Conservation (phyloP, 2,329 filamentous ascomycete species). For the Hypoxylon sp. region DNA sequence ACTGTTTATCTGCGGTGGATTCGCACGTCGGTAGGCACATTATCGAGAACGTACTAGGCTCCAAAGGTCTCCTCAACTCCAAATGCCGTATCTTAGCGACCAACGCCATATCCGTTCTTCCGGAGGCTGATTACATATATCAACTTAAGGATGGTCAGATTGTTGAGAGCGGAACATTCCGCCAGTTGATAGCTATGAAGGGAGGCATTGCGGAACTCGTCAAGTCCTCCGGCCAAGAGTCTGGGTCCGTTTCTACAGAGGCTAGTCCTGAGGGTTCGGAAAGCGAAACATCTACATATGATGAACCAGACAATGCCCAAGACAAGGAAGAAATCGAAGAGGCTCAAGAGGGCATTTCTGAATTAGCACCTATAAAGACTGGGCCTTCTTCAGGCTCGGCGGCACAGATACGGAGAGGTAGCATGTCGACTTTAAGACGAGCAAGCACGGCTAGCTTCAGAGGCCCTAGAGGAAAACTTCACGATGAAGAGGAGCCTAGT, state of each 20-base stretch:
- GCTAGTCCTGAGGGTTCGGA: slow-evolving; percentile 63
- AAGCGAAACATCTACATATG: slow-evolving; percentile 72
- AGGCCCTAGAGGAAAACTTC: slow-evolving; percentile 85
- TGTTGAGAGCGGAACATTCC: slow-evolving; percentile 89
- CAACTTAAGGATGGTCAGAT: slow-evolving; percentile 87
- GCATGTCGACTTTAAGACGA: slow-evolving; percentile 85
- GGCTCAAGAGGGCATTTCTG: slow-evolving; percentile 81
- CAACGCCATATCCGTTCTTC: slow-evolving; percentile 92
- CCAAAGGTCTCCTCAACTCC: slow-evolving; percentile 82
- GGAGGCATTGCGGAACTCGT: slow-evolving; percentile 89
- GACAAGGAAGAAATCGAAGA: slow-evolving; percentile 80
- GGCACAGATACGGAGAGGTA: slow-evolving; percentile 74
- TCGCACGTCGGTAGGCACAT: slow-evolving; percentile 96
- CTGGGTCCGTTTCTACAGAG: slow-evolving; percentile 57
- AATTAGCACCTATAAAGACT: slow-evolving; percentile 80
- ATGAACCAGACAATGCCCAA: slow-evolving; percentile 65
- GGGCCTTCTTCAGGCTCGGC: slow-evolving; percentile 58
- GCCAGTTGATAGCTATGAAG: slow-evolving; percentile 93
- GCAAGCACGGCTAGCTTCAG: slow-evolving; percentile 93
- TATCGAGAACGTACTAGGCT: slow-evolving; percentile 92
- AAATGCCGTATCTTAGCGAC: slow-evolving; percentile 96
- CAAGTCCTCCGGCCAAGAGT: slow-evolving; percentile 77
- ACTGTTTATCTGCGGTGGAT: slow-evolving; percentile 96
- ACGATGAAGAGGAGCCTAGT: slow-evolving; percentile 83
- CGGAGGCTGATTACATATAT: slow-evolving; percentile 89